A percentile compares a stretch with the other conserved stretches of the same genome.
Conservation (phyloP, 495 filamentous ascomycete species). For the Sordaria brevicollis region DNA sequence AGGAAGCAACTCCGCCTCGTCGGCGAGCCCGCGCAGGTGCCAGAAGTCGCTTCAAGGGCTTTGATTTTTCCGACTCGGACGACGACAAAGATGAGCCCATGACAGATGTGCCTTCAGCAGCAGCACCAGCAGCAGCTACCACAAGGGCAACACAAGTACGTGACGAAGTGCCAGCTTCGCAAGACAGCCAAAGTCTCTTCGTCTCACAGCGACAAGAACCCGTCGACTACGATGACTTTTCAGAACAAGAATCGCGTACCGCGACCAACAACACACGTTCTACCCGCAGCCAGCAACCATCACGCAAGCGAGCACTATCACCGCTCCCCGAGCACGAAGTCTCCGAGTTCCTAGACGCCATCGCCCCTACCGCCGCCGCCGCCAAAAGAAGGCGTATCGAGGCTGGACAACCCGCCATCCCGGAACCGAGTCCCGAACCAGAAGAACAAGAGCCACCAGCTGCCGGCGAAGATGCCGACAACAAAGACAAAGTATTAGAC, state of each 20-base stretch:
- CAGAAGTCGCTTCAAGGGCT: slow-evolving; percentile 64
- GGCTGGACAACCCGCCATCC: slow-evolving; percentile 29
- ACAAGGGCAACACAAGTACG: neutral
- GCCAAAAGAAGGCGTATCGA: slow-evolving; percentile 59
- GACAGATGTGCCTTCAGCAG: neutral
- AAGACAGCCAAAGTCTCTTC: slow-evolving; percentile 16
- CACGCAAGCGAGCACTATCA: slow-evolving; percentile 34
- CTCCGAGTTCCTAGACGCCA: slow-evolving; percentile 46
- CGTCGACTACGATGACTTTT: slow-evolving; percentile 8
- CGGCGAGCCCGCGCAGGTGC: slow-evolving; percentile 22
- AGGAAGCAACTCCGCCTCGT: slow-evolving; percentile 8
- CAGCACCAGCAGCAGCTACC: neutral
- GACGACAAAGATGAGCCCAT: slow-evolving; percentile 17
- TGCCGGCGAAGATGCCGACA: slow-evolving; percentile 6
- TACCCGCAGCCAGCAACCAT: slow-evolving; percentile 13
- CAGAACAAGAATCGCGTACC: slow-evolving; percentile 2
- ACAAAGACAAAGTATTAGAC: slow-evolving; percentile 3
- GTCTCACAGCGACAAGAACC: slow-evolving; percentile 23
- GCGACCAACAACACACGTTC: neutral
- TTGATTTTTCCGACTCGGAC: slow-evolving; percentile 37
- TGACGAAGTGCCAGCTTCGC: slow-evolving; percentile 4
- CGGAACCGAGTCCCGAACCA: slow-evolving; percentile 11
- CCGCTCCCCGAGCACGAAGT: slow-evolving; percentile 27
- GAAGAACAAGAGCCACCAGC: neutral
- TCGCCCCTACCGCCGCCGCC: slow-evolving; percentile 61